A percentile compares a stretch with the other conserved stretches of the same genome.
These are phyloP conservation scores for Boletus sensibilis DNA, from an alignment of 768 basidiomycete genomes.

Conservation along the genomic window DNA sequence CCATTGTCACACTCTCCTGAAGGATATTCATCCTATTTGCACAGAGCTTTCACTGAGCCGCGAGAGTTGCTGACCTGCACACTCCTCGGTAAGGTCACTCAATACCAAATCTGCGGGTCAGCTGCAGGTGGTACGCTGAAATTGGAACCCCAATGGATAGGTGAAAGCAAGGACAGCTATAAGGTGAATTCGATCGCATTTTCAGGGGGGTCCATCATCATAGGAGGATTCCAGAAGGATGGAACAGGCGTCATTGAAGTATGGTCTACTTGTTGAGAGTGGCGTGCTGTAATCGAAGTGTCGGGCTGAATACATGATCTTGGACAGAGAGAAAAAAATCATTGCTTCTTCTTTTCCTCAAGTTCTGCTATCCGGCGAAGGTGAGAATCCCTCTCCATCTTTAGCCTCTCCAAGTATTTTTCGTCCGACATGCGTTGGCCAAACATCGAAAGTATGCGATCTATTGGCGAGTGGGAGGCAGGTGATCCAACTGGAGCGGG, in stretches of 20 bases:
- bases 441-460: slow-evolving; percentile 37
- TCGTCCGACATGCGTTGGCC: slow-evolving; percentile 61
- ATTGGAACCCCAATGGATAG: slow-evolving; percentile 47
- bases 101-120: slow-evolving; percentile 46
- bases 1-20: not conserved
- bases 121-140: slow-evolving; percentile 38
- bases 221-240: slow-evolving; percentile 61
- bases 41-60: slow-evolving; percentile 51
- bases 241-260: slow-evolving; percentile 66
- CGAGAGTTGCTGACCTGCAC: slow-evolving; percentile 54
- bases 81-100: slow-evolving; percentile 55
- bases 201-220: slow-evolving; percentile 46
- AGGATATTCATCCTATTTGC: not conserved
- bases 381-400: slow-evolving; percentile 53
- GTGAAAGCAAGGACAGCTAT: slow-evolving; percentile 40
- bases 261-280: slow-evolving; percentile 38
- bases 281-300: not conserved
- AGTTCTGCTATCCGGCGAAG: slow-evolving; percentile 58
- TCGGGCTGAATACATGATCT: not conserved
- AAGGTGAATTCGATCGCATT: slow-evolving; percentile 68
- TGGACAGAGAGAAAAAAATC: not conserved
- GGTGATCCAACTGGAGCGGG: slow-evolving; percentile 13
- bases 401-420: slow-evolving; percentile 63
- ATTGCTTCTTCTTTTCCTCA: slow-evolving; percentile 37
- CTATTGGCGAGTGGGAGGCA: slow-evolving; percentile 23